Evolutionary conservation across 306 rosid genomes (phyloP).

Genomic region (Cucurbita moschata): DNA sequence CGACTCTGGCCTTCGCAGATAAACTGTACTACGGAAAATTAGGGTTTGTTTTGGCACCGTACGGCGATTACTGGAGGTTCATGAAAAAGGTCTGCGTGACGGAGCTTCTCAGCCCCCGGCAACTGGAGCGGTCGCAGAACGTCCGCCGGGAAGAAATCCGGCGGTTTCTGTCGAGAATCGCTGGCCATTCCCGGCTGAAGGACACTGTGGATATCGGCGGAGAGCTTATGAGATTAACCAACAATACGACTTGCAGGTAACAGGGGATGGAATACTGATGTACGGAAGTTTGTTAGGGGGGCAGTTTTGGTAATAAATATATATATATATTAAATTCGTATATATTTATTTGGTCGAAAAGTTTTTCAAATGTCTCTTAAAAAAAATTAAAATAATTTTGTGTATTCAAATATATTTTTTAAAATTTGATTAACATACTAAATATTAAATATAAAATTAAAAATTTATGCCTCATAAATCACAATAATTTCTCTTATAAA

Average conservation of each 20-base stretch:
- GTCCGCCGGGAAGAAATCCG: constrained; percentile 24
- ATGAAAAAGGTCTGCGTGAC: constrained; percentile 55
- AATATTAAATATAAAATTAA: too few species aligned
- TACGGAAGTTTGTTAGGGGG: too few species aligned
- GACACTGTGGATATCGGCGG: constrained; percentile 17
- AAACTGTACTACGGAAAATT: constrained; percentile 39
- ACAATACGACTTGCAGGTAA: constrained; percentile 3
- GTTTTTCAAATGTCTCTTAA: too few species aligned
- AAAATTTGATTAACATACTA: too few species aligned
- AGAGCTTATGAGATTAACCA: constrained; percentile 27
- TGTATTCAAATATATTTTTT: too few species aligned
- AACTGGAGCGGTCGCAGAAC: background rate
- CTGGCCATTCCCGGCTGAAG: constrained; percentile 5
- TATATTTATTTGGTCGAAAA: too few species aligned
- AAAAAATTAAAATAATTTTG: too few species aligned
- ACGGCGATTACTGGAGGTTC: constrained; percentile 66
- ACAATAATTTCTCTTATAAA: too few species aligned
- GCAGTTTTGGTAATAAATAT: too few species aligned
- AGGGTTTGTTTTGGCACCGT: constrained; percentile 42
- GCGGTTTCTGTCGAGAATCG: constrained; percentile 13
- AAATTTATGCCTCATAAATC: too few species aligned
- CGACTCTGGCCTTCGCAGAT: constrained; percentile 26
- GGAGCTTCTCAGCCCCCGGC: constrained; percentile 35
- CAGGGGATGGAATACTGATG: too few species aligned
- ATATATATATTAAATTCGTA: too few species aligned